Evolutionary conservation across 371 early-diverging fungal species (phyloP), one percentile per base, ranked within the genome.

Genomic region (Syncephalastrum racemosum): DNA sequence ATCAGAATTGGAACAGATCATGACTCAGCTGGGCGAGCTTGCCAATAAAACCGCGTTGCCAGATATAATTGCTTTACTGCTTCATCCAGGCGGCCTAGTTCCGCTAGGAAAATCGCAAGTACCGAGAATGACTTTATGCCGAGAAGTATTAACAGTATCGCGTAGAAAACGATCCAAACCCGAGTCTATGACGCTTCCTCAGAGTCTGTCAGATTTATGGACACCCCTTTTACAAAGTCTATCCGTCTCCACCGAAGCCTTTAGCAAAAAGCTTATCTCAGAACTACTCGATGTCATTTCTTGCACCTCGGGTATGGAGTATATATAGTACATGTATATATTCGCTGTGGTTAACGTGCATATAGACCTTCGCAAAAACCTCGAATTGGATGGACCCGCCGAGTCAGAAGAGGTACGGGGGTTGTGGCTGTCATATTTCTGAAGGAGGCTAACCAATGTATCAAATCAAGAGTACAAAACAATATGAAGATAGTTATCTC

Each of bases 61-160:
- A 27, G 46, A 56, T n/a, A 42, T 71, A 4, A 58, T 80, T 19
- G 67, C 75, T 0, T 42, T 72, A 8, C 46, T 80, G n/a, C 46
- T 80, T n/a, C 65, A 70, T 13, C 46, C 60, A 0, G 80, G 80
- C n/a, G 67, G 71, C 22, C 56, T 80, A 31, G 70, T 77, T 0
- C 80, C 80, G n/a, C 53, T 62, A 16, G 65, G 69, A 4, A 81
- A 78, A 63, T 72, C 68, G 73, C 71, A 68, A 62, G 62, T 23
- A 36, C 5, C 12, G n/a, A 15, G 27, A 40, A 56, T 14, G 14
- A 4, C 39, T 4, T 20, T 5, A 13, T 16, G 8, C 7, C 4
- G 14, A 1, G 4, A 39, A 39, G 8, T 39, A 47, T 40, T 44
- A 27, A 50, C 13, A 27, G 4, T 31, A 4, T 43, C 10, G 8